phyloP scores from a whole-genome alignment of 2,329 filamentous ascomycete species.

The Lachnellula cervina region DNA sequence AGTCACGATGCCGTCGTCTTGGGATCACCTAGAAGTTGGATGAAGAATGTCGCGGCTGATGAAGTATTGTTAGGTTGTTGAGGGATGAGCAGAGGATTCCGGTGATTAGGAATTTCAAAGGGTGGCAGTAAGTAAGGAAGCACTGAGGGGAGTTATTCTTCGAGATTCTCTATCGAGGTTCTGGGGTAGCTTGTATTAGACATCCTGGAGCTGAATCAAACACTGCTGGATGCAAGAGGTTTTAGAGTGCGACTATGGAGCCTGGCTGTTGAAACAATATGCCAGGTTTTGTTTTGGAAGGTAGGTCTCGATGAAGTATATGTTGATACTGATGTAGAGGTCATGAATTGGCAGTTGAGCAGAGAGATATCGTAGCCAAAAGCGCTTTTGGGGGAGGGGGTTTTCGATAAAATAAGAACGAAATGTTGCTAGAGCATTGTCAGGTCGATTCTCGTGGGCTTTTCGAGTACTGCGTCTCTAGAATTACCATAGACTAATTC shows the following conservation, averaged over 20 bases:
- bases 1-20: too few relatives aligned
- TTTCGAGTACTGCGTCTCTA: not conserved
- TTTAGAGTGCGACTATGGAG: slow-evolving; percentile 10
- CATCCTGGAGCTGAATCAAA: too few relatives aligned
- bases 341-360: not conserved
- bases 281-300: not conserved
- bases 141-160: too few relatives aligned
- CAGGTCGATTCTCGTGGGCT: not conserved
- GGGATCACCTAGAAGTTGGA: too few relatives aligned
- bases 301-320: slow-evolving; percentile 8
- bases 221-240: too few relatives aligned
- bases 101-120: too few relatives aligned
- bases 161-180: too few relatives aligned
- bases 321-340: slow-evolving; percentile 10
- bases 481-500: not conserved
- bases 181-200: too few relatives aligned
- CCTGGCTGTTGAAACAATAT: slow-evolving; percentile 10
- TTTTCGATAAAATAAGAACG: not conserved
- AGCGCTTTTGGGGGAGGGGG: not conserved
- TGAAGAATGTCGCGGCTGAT: too few relatives aligned
- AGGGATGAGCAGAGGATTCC: too few relatives aligned
- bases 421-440: not conserved
- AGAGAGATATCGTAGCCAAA: not conserved
- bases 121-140: too few relatives aligned
- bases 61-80: too few relatives aligned